Evolutionary conservation across 2,329 filamentous ascomycete genomes (phyloP), one percentile per base, ranked within the genome.

Genomic region (Penicillium fuscoglaucum): DNA sequence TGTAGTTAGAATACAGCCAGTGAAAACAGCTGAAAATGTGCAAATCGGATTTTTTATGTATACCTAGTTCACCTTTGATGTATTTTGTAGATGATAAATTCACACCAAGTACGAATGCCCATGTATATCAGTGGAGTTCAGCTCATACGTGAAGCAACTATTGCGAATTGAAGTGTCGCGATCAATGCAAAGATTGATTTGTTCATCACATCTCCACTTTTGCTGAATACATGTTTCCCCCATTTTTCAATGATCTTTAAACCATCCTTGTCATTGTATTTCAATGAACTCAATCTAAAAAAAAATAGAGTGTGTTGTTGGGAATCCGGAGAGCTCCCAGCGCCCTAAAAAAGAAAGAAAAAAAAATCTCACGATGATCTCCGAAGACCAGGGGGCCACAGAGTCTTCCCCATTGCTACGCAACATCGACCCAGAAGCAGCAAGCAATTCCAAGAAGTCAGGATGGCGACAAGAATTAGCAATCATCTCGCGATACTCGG

Each of bases 401-500:
- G 64, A 66, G 37, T 54, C 44, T 1, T 54, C 50, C 28, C 55
- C 50, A 6, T 46, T 57, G 28, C 13, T 57, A n/a, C 50, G 43
- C 28, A n/a, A 56, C 46, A 19, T 35, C 37, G 55, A 57, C 29
- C 37, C 35, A 19, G 55, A 57, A 48, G 55, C 43, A 37, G 44
- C 44, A 21, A 19, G 0, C 28, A 41, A 29, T 28, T 43, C 55
- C 28, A 48, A 51, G n/a, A 52, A 49, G 26, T 37, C 51, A 50
- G 47, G 52, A 57, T 63, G 52, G 53, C 49, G 49, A 44, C 33
- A 44, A 17, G 92, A 97, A 79, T 81, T 88, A 50, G 92, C 91
- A 77, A 90, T 90, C 1, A 80, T 96, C 43, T 77, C 82, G 35
- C 79, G 82, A 57, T 91, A 91, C 71, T 87, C 88, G 1, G 79